phyloP scores from a whole-genome alignment of 192 early-diverging fungal species.

The Linnemannia zychae region DNA sequence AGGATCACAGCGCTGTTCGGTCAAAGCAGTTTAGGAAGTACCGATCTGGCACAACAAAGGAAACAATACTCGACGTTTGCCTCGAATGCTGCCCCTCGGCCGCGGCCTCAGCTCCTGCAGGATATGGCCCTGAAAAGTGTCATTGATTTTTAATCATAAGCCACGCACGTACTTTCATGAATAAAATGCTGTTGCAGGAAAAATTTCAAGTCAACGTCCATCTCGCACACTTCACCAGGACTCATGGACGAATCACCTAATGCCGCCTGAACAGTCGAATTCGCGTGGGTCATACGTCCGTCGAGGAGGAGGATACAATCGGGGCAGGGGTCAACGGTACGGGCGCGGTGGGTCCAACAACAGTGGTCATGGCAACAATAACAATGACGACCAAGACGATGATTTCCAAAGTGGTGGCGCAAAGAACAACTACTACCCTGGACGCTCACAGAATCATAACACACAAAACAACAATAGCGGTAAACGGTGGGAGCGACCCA shows the following conservation, averaged over 20 bases:
- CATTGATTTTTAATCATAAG: slow-evolving; percentile 26
- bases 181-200: not conserved
- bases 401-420: slow-evolving; percentile 17
- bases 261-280: slow-evolving; percentile 36
- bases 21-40: not conserved
- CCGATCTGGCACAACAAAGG: slow-evolving; percentile 28
- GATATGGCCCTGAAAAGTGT: slow-evolving; percentile 48
- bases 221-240: not conserved
- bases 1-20: slow-evolving; percentile 38
- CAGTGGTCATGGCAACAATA: not conserved
- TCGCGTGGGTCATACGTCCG: slow-evolving; percentile 23
- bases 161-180: not conserved
- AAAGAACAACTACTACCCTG: slow-evolving; percentile 42
- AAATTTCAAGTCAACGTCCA: not conserved
- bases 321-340: slow-evolving; percentile 14
- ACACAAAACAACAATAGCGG: slow-evolving; percentile 1
- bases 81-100: slow-evolving; percentile 29
- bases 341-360: slow-evolving; percentile 6
- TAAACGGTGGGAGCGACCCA: slow-evolving; percentile 36
- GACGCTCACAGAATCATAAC: slow-evolving; percentile 35
- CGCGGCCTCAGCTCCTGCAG: slow-evolving; percentile 44
- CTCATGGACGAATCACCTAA: slow-evolving; percentile 15
- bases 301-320: slow-evolving; percentile 23
- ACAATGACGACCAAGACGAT: not conserved
- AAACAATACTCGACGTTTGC: slow-evolving; percentile 44